These are phyloP conservation scores for Penicillium palitans DNA, from an alignment of 2,329 filamentous ascomycete genomes.

Conservation along the genomic window DNA sequence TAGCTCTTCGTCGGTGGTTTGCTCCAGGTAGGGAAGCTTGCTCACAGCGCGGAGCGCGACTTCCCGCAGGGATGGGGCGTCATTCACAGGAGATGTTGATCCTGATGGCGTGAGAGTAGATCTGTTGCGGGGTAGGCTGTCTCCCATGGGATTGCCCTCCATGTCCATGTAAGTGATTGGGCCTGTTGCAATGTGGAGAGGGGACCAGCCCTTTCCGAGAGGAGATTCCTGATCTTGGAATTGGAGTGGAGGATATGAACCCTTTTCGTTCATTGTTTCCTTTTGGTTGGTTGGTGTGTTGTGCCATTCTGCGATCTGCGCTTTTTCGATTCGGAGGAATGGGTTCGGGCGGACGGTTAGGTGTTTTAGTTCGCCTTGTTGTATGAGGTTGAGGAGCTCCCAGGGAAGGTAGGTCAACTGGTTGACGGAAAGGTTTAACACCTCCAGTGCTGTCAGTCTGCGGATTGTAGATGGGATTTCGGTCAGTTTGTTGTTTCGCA, in stretches of 20 bases:
- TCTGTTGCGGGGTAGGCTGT: constrained; percentile 7
- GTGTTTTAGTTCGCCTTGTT: constrained; percentile 40
- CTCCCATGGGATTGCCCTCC: constrained; percentile 32
- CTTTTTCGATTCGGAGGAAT: constrained; percentile 35
- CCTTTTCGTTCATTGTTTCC: constrained; percentile 5
- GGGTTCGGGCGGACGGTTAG: constrained; percentile 44
- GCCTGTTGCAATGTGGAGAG: constrained; percentile 41
- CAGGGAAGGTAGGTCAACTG: constrained; percentile 45
- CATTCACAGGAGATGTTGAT: constrained; percentile 8
- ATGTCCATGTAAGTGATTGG: constrained; percentile 35
- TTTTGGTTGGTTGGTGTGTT: constrained; percentile 8
- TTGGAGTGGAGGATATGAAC: constrained; percentile 6
- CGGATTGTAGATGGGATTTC: constrained; percentile 45
- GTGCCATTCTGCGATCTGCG: constrained; percentile 37
- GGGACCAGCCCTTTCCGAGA: constrained; percentile 36
- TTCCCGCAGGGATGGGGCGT: constrained; percentile 46
- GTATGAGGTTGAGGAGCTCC: constrained; percentile 46
- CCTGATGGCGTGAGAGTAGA: background rate
- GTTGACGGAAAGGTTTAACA: constrained; percentile 50
- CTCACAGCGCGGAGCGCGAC: constrained; percentile 42
- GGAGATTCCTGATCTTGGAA: constrained; percentile 28
- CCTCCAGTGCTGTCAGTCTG: constrained; percentile 43
- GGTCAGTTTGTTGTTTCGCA: constrained; percentile 48
- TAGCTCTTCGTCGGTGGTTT: constrained; percentile 39
- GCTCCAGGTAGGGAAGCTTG: constrained; percentile 38